Conservation (phyloP, 2,329 filamentous ascomycete species). For the Beauveria scarabaeidicola region DNA sequence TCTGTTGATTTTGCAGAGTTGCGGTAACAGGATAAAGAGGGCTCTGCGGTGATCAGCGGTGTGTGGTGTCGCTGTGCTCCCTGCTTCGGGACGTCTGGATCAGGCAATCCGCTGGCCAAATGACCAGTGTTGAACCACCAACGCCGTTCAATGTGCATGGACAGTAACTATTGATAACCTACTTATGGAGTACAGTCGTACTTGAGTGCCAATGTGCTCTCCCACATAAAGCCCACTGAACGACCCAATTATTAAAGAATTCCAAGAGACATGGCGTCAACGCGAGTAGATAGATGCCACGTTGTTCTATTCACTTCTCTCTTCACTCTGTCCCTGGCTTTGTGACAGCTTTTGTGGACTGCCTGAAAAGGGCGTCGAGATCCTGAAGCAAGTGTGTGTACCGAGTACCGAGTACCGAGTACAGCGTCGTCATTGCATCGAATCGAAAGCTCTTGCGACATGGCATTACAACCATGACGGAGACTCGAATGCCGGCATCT, state of each 20-base stretch:
- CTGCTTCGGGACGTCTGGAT: background rate
- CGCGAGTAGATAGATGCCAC: background rate
- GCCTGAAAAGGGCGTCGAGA: background rate
- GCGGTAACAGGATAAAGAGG: background rate
- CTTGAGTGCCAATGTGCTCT: no score
- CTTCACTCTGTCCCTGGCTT: background rate
- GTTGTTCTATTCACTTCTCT: background rate
- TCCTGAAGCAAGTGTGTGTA: background rate
- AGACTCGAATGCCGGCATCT: background rate
- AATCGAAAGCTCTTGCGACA: background rate
- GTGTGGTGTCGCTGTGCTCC: background rate
- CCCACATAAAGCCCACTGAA: background rate
- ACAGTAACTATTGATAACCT: no score
- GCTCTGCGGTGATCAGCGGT: background rate
- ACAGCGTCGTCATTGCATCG: background rate
- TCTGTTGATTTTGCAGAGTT: background rate
- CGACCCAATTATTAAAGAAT: background rate
- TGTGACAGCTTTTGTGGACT: constrained; percentile 3
- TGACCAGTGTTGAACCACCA: background rate
- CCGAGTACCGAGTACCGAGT: background rate
- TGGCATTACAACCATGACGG: background rate
- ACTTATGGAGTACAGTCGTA: no score
- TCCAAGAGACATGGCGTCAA: background rate
- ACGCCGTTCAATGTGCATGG: background rate
- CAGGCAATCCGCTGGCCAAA: background rate